Base-by-base conservation (phyloP, 805 yeast species). In the Candida stauntonica region DNA sequence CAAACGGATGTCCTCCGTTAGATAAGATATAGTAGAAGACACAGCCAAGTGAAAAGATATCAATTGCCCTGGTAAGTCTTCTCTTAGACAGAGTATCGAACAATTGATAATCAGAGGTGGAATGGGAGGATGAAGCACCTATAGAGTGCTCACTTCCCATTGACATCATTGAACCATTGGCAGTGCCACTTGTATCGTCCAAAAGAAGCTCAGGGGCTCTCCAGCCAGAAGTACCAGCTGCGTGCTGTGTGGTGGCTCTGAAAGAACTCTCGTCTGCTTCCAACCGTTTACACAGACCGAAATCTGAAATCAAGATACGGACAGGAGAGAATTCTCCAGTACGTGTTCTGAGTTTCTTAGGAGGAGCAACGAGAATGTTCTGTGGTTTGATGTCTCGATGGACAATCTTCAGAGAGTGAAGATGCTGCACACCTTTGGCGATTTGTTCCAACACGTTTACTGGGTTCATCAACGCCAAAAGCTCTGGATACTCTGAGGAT, bases 161-260 rank as follows among this genome's bases (percentile, higher is more conserved):
- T n/a, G 48, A 44, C 23, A 39, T 21, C 24, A 11, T 21, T n/a
- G n/a, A 19, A 11, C 43, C 36, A 24, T 36, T 36, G 35, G 36
- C 46, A 8, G 30, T 26, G 8, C 44, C 17, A 40, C 45, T 44
- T 7, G 49, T 37, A 17, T 60, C 68, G 30, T 70, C 75, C 17
- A 73, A 58, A 26, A 86, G 62, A 24, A 86, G 60, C 54, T 93
- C 99, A 0, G 99, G 99, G 0, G 99, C 98, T 51, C 97, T 74
- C 99, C 99, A 93, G 3, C 99, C 99, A 4, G 93, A 77, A 0
- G 99, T 93, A 2, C 99, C 99, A 1, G 97, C 95, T 15, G 95
- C 94, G 52, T 87, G 81, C 24, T 86, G 88, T 0, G 93, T 81
- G 0, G 96, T 91, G 0, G 96, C 95, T 45, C 91, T 73, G 60